Evolutionary conservation across 768 basidiomycete genomes (phyloP).

Genomic region (Russula sp.): DNA sequence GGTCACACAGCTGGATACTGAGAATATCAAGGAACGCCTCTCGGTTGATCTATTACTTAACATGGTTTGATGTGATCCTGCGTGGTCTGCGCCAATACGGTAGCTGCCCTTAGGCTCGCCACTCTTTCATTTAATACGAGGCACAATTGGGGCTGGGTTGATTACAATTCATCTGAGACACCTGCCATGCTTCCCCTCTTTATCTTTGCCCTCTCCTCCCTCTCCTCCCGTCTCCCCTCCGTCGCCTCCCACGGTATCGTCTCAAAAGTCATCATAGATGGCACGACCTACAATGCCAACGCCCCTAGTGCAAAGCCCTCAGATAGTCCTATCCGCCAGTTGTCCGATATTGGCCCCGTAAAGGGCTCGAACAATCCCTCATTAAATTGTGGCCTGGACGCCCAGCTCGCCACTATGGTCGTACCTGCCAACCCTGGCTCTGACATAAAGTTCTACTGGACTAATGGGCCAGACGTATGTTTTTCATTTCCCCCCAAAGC

Average conservation of each 20-base stretch:
- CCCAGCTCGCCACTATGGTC: slow-evolving; percentile 46
- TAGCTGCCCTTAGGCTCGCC: too few relatives aligned
- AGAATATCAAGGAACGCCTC: too few relatives aligned
- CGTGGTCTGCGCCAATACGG: too few relatives aligned
- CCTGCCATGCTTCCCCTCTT: slow-evolving; percentile 5
- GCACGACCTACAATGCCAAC: slow-evolving; percentile 25
- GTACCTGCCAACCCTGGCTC: slow-evolving; percentile 60
- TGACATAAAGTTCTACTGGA: slow-evolving; percentile 51
- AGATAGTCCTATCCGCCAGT: slow-evolving; percentile 40
- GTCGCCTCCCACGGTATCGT: slow-evolving; percentile 26
- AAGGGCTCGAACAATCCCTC: slow-evolving; percentile 53
- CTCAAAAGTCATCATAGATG: slow-evolving; percentile 26
- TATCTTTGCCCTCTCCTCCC: slow-evolving; percentile 32
- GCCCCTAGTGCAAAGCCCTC: slow-evolving; percentile 18
- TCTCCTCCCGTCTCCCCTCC: slow-evolving; percentile 19
- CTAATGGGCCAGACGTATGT: slow-evolving; percentile 36
- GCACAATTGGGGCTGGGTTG: neutral
- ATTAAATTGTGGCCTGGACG: slow-evolving; percentile 57
- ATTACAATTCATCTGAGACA: neutral
- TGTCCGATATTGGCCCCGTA: slow-evolving; percentile 43
- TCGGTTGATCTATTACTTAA: too few relatives aligned
- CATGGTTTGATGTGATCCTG: too few relatives aligned
- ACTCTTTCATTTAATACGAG: slow-evolving; percentile 2
- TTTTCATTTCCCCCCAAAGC: neutral
- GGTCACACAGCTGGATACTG: too few relatives aligned